Base-by-base conservation (phyloP, 306 rosid genomes). In the Vachellia pachyceras region DNA sequence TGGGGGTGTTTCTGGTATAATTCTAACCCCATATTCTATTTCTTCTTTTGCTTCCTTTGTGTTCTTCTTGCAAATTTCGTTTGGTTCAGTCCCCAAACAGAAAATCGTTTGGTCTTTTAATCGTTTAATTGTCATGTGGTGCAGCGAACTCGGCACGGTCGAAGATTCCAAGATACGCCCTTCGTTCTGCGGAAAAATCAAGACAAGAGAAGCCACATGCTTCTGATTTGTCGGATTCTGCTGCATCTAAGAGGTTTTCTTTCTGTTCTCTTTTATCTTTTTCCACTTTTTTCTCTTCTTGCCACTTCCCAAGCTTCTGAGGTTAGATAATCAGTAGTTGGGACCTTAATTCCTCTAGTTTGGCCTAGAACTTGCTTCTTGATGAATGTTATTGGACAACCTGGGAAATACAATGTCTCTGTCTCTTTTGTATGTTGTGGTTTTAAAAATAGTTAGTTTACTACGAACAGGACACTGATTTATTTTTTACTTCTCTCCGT, bases 151-250 rank as follows among this genome's bases (percentile, higher is more conserved):
- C 85, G 1, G 81, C 22, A 14, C 87, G 47, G 73, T 65, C 86
- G 3, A 90, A 81, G 89, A 86, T 89, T 80, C 92, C 41, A 18
- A 87, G 91, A 13, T 92, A 94, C 29, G 36, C 86, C 0, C 75
- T 94, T 55, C 92, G 98, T 14, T 92, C 98, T 1, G 86, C 57
- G 20, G 33, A 46, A n/a, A 94, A 86, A 80, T 37, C 84, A 1
- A 90, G 84, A 79, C 89, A 85, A 73, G 91, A 80, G 10, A 90
- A 86, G 64, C 50, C 84, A 1, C 57, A 77, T 25, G 86, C 36
- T 33, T 44, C 89, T 10, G 84, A 89, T 45, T 58, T 72, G 44
- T 54, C 91, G 11, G 82, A 66, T 77, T 68, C 79, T 78, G 79
- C 92, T 41, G 63, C 88, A 7, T 73, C 91, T 3, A 94, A 78